Base-by-base conservation (phyloP, 2,329 filamentous ascomycete genomes). In the Fonsecaea monophora region DNA sequence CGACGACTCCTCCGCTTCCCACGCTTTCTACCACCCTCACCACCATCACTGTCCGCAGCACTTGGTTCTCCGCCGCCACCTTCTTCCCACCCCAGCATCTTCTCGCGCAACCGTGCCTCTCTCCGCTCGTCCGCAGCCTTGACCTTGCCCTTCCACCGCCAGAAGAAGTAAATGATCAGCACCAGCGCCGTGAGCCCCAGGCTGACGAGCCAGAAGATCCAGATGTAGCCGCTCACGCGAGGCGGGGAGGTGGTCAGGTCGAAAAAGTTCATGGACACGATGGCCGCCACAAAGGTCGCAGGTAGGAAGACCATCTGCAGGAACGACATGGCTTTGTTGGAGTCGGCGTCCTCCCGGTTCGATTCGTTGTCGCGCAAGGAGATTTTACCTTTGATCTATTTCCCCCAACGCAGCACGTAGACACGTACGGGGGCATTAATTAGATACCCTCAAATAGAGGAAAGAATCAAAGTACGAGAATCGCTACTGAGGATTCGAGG, bases 251-350 rank as follows among this genome's bases (percentile, higher is more conserved):
- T 18, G 2, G 58, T 42, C 53, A 62, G 53, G 45, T 58, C 53
- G 55, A 67, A 67, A n/a, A 67, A 62, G 38, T 64, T 64, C 38
- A 56, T 67, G 15, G 60, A 62, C 21, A 62, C 54, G 32, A 67
- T 67, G 25, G 64, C 64, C 3, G 64, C 64, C n/a, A 67, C 64
- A 34, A 64, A 62, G 12, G 64, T 67, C 12, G 64, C 60, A 8
- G 64, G 64, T 3, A 67, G 60, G 21, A 67, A 67, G 12, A 38
- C 53, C 64, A 67, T 67, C 30, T 62, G 59, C 21, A 67, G 34
- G 60, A 67, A 62, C 5, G 37, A 53, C 60, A 67, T 67, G 37
- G 60, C 60, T n/a, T 64, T 67, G 64, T 67, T 67, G 40, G 53
- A 59, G 38, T 67, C 60, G 59, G 64, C 64, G 48, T 67, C 64